phyloP scores from a whole-genome alignment of 768 basidiomycete genomes.

The Roridomyces roridus region DNA sequence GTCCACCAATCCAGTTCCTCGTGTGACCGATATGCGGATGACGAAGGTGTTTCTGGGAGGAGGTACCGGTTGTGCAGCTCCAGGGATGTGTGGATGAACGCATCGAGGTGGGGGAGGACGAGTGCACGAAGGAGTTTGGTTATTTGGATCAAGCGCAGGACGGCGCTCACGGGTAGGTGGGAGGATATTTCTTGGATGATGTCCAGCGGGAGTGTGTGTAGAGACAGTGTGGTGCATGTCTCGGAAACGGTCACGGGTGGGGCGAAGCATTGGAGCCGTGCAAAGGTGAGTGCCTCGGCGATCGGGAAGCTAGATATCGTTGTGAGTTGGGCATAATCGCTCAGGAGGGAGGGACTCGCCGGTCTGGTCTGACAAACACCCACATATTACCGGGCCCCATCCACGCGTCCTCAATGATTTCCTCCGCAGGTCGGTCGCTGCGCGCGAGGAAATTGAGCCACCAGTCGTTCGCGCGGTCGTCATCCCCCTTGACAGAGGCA shows the following conservation, averaged over 20 bases:
- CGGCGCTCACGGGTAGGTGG: background rate
- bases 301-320: background rate
- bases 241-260: background rate
- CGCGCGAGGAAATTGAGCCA: background rate
- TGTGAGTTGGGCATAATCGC: too few species aligned
- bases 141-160: background rate
- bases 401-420: background rate
- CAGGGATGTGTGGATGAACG: background rate
- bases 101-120: background rate
- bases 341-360: too few species aligned
- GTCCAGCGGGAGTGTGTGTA: background rate
- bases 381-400: conserved; percentile 1
- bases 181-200: background rate
- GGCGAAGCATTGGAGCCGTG: background rate
- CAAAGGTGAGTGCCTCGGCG: background rate
- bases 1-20: background rate
- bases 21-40: background rate
- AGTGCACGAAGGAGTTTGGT: background rate
- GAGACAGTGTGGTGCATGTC: background rate
- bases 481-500: too few species aligned
- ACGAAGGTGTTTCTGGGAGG: background rate
- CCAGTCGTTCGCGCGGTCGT: too few species aligned
- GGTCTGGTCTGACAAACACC: background rate
- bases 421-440: background rate
- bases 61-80: background rate